Percentiles rank a stretch among this genome's conserved stretches.
phyloP scores from a whole-genome alignment of 345 rosid species.

The Dimocarpus longan region DNA sequence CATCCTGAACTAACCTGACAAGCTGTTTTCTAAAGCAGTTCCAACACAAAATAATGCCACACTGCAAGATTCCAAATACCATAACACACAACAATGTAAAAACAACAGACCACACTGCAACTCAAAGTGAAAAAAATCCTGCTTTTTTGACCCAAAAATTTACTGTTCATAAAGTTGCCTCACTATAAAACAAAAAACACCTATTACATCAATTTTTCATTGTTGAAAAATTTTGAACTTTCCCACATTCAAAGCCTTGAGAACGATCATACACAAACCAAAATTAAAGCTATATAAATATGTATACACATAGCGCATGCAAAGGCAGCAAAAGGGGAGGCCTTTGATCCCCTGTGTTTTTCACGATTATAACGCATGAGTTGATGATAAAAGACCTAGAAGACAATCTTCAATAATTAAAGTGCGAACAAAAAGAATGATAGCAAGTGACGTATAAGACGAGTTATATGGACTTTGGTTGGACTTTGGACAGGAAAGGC shows the following conservation, averaged over 20 bases:
- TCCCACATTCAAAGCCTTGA: conserved; percentile 21
- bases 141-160: background rate
- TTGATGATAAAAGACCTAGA: background rate
- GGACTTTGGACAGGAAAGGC: conserved; percentile 17
- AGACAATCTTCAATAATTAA: conserved; percentile 20
- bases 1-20: background rate
- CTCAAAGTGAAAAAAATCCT: background rate
- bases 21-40: background rate
- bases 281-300: background rate
- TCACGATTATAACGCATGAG: background rate
- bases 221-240: background rate
- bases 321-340: background rate
- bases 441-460: background rate
- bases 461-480: conserved; percentile 6
- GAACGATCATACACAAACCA: conserved; percentile 19
- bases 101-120: background rate
- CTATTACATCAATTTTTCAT: background rate
- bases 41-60: background rate
- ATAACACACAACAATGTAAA: conserved; percentile 2
- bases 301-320: background rate
- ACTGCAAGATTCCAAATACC: conserved; percentile 14
- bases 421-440: conserved; percentile 3
- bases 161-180: background rate
- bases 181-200: background rate
- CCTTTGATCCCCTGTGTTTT: background rate